A percentile compares a stretch with the other conserved stretches of the same genome.
phyloP scores from a whole-genome alignment of 352 stramenopile species.

The Phytopythium litorale region DNA sequence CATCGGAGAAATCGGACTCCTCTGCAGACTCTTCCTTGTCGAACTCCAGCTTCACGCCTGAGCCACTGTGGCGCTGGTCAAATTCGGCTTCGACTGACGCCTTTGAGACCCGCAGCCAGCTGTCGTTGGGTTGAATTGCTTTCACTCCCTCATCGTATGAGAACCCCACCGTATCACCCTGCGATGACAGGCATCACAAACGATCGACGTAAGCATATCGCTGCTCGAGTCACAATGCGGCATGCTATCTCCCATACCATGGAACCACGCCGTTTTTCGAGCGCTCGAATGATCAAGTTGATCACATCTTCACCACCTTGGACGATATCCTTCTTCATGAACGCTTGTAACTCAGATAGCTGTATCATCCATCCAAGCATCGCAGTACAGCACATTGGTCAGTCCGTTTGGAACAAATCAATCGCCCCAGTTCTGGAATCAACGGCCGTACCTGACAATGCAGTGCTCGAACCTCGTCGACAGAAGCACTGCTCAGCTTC shows the following conservation, averaged over 20 bases:
- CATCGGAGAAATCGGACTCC: not conserved
- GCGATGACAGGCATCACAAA: not conserved
- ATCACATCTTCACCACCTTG: constrained; percentile 70
- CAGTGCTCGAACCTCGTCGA: constrained; percentile 20
- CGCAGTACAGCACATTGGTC: not conserved
- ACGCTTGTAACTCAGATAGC: constrained; percentile 30
- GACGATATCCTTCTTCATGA: constrained; percentile 48
- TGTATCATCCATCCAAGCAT: constrained; percentile 7
- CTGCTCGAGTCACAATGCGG: not conserved
- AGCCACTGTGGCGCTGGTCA: not conserved
- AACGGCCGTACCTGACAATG: constrained; percentile 22
- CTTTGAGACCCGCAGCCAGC: constrained; percentile 48
- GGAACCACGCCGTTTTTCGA: constrained; percentile 31
- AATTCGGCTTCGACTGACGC: not conserved
- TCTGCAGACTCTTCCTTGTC: constrained; percentile 5
- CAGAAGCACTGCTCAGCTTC: constrained; percentile 16
- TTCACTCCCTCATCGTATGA: constrained; percentile 41
- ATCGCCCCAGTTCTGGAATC: not conserved
- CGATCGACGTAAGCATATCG: not conserved
- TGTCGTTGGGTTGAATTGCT: constrained; percentile 39
- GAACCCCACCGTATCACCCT: constrained; percentile 27
- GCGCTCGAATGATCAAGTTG: constrained; percentile 49
- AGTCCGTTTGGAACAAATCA: not conserved
- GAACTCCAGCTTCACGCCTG: not conserved
- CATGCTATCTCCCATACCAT: constrained; percentile 23